Evolutionary conservation across 805 yeast species (phyloP).

Genomic region (Pichia nanzhaoensis): DNA sequence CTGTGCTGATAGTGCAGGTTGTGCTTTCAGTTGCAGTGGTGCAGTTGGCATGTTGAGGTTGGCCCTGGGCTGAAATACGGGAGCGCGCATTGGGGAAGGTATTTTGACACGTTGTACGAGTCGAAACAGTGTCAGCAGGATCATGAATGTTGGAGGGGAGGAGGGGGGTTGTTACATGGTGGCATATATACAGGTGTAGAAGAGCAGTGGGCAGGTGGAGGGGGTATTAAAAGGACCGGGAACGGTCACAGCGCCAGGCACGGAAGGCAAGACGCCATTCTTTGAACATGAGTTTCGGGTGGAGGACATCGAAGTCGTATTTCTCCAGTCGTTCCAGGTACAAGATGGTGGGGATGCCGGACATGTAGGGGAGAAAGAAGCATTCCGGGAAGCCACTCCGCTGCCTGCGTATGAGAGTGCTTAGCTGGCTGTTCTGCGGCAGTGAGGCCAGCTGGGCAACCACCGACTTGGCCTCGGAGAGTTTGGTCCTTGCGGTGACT

Average conservation of each 20-base stretch:
- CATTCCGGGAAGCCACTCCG: conserved; percentile 48
- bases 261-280: conserved; percentile 67
- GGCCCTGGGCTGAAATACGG: no score
- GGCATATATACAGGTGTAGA: not conserved
- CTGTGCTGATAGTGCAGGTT: no score
- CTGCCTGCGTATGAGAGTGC: conserved; percentile 29
- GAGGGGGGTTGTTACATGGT: no score
- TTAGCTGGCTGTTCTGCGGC: conserved; percentile 12
- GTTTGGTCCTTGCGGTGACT: conserved; percentile 56
- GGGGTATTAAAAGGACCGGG: conserved; percentile 3
- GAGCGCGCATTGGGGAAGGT: no score
- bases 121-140: no score
- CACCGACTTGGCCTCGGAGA: conserved; percentile 32
- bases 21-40: no score
- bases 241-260: conserved; percentile 40
- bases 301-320: conserved; percentile 55
- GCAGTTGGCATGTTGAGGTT: no score
- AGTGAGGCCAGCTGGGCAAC: conserved; percentile 15
- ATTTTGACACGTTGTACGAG: no score
- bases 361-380: conserved; percentile 60
- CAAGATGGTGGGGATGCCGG: conserved; percentile 55
- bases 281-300: conserved; percentile 36
- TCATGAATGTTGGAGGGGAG: no score
- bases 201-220: no score
- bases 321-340: conserved; percentile 57